These are phyloP conservation scores for Solanum etuberosum DNA, from an alignment of 257 asterid genomes.

Conservation along the genomic window DNA sequence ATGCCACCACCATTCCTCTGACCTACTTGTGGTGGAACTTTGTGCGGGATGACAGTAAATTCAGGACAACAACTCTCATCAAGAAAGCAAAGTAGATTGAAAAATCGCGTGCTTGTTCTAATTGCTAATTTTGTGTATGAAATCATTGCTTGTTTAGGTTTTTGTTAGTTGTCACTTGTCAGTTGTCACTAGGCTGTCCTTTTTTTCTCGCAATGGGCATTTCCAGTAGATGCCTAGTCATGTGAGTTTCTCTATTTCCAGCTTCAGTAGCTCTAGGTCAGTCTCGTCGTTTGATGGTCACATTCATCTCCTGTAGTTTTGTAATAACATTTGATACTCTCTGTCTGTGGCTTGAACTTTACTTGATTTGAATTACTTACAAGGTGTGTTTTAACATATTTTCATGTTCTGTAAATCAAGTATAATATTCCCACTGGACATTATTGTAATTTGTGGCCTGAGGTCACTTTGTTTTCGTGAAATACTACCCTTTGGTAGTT, in stretches of 20 bases:
- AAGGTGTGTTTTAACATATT: background rate
- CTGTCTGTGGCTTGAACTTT: background rate
- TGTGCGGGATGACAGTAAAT: constrained; percentile 59
- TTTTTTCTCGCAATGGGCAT: constrained; percentile 27
- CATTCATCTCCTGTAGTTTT: background rate
- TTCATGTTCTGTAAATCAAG: background rate
- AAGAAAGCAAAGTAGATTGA: constrained; percentile 44
- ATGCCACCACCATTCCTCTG: constrained; percentile 67
- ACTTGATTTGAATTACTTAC: background rate
- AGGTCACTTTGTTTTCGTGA: background rate
- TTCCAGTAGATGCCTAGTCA: constrained; percentile 17
- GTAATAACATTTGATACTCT: background rate
- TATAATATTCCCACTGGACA: background rate
- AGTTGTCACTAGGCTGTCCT: background rate
- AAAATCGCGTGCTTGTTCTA: background rate
- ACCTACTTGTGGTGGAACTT: constrained; percentile 82
- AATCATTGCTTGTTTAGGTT: background rate
- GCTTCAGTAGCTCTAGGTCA: constrained; percentile 7
- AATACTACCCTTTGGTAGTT: background rate
- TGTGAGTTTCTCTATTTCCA: constrained; percentile 38
- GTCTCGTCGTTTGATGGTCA: constrained; percentile 2
- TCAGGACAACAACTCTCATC: constrained; percentile 43
- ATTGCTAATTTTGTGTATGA: background rate
- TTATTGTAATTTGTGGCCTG: background rate
- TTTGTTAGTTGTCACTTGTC: constrained; percentile 2